phyloP scores from a whole-genome alignment of 441 rosid species.

The Jatropha multifida region DNA sequence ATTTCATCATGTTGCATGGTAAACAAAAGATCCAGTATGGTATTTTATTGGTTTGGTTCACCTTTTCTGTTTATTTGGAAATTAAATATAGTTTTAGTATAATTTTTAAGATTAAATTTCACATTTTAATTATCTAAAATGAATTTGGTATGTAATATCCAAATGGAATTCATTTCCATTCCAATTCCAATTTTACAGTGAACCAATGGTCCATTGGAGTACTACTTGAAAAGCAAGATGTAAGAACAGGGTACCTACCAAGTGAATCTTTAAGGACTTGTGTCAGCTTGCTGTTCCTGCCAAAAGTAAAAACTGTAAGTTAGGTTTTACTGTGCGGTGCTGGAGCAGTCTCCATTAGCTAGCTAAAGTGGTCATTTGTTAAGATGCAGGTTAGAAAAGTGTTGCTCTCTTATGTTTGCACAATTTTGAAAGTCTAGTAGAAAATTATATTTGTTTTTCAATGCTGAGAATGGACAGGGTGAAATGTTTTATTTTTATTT shows the following conservation, averaged over 20 bases:
- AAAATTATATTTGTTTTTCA: neutral
- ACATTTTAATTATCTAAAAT: neutral
- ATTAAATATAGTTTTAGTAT: neutral
- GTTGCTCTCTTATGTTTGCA: neutral
- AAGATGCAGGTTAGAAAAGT: neutral
- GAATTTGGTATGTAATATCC: neutral
- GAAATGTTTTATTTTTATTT: neutral
- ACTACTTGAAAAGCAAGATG: neutral
- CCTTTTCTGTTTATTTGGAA: neutral
- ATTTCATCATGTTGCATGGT: neutral
- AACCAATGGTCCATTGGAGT: neutral
- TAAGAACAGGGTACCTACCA: constrained; percentile 41
- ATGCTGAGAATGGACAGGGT: neutral
- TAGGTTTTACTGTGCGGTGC: constrained; percentile 10
- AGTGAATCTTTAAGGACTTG: constrained; percentile 84
- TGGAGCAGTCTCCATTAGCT: neutral
- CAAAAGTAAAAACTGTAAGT: constrained; percentile 20
- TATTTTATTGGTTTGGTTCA: neutral
- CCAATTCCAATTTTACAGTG: neutral
- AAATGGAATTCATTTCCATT: neutral
- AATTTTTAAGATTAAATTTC: neutral
- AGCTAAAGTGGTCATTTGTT: neutral
- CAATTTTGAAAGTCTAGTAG: neutral
- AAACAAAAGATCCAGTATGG: neutral
- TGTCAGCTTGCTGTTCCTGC: constrained; percentile 90